These are phyloP conservation scores for Penicillium fuscoglaucum DNA, from an alignment of 2,329 filamentous ascomycete genomes.

Conservation along the genomic window DNA sequence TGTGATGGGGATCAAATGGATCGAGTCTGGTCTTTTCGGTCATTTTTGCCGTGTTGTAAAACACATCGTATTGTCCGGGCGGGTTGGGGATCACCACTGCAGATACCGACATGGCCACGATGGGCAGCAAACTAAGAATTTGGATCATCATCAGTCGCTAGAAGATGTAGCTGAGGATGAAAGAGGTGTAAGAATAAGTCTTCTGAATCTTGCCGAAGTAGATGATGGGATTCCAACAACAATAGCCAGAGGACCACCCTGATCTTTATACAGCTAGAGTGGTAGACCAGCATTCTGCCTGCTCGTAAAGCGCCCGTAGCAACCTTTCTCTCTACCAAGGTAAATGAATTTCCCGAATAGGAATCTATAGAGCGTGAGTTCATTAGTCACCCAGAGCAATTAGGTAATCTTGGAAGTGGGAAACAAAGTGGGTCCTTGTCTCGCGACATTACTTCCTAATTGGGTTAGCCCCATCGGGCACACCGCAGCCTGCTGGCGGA, in stretches of 20 bases:
- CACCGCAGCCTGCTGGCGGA: background rate
- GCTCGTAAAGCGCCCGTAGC: too few species aligned
- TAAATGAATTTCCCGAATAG: background rate
- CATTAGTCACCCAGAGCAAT: background rate
- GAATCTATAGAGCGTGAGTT: background rate
- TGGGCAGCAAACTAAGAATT: background rate
- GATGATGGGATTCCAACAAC: background rate
- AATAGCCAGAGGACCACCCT: background rate
- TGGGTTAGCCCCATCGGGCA: background rate
- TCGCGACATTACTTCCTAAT: background rate
- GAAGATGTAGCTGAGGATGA: background rate
- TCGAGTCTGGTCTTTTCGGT: conserved; percentile 27
- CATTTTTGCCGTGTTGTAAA: conserved; percentile 9
- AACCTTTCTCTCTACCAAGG: background rate
- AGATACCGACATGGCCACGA: background rate
- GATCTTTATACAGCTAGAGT: background rate
- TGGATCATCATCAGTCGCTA: background rate
- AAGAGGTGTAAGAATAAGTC: background rate
- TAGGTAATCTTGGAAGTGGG: background rate
- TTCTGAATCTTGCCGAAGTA: background rate
- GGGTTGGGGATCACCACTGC: background rate
- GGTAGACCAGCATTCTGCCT: background rate
- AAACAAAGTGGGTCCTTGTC: background rate
- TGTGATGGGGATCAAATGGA: conserved; percentile 25
- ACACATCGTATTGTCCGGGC: conserved; percentile 11